Evolutionary conservation across 768 basidiomycete genomes (phyloP), one percentile per base, ranked within the genome.

Genomic region (Coprinellus aureogranulatus): DNA sequence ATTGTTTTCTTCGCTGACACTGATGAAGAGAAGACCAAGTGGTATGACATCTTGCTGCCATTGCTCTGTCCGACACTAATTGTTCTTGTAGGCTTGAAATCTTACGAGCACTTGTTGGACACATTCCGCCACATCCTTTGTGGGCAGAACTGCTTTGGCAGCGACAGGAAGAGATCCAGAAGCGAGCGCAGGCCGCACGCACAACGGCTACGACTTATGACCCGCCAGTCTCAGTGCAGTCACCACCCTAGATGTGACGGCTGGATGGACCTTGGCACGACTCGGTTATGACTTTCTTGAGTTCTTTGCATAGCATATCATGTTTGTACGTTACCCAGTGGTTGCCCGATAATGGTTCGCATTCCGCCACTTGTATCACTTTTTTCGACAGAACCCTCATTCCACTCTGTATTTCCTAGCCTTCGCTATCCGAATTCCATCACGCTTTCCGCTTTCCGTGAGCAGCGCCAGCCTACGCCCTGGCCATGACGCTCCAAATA

Each of bases 121-220:
- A 86, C 57, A 94, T 97, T 63, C 94, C 94, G 9, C 89, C 91
- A 2, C 92, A 95, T 69, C 92, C 92, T 2, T 75, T 97, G 12
- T 97, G 94, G 94, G 94, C 89, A 2, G 94, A 96, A 74, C 76
- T 96, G 39, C 70, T 93, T 40, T 92, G 91, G 90, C 89, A 93
- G 68, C 82, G 86, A 47, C 90, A 92, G 63, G 80, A 83, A 55
- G 82, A 84, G 52, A 62, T 75, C 23, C 55, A 69, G 26, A 77
- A 77, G 57, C 72, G 70, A 28, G 65, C 65, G 59, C 57, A 65
- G 48, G 61, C 66, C 25, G 63, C 66, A 9, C 67, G 67, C 39
- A 68, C 68, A 48, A 50, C 53, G 6, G 57, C 61, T 9, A 61
- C 63, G 10, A 52, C 57, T 47, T 53, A 58, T 20, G 57, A 53